phyloP scores from a whole-genome alignment of 208 protist genomes.

The Leishmania mexicana region DNA sequence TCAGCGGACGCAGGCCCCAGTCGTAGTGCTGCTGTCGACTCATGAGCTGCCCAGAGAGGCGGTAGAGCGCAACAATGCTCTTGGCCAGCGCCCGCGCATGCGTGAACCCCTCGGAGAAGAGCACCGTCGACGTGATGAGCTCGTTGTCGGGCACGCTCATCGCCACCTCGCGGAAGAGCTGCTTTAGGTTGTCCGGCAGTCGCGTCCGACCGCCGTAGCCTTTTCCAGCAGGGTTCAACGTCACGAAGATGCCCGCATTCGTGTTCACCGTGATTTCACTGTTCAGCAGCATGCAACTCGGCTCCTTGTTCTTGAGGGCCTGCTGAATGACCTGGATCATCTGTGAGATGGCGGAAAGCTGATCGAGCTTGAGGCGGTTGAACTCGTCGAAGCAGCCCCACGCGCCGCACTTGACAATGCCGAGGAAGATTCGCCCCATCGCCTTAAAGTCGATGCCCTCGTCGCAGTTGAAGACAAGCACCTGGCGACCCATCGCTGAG shows the following conservation, averaged over 20 bases:
- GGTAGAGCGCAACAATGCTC: constrained; percentile 92
- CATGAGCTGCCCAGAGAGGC: constrained; percentile 96
- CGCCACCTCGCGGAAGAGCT: constrained; percentile 97
- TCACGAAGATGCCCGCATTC: constrained; percentile 97
- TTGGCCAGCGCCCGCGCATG: constrained; percentile 82
- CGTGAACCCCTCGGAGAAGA: constrained; percentile 92
- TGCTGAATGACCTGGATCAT: constrained; percentile 94
- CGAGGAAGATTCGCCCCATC: constrained; percentile 95
- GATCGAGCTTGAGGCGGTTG: constrained; percentile 95
- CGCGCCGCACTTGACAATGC: constrained; percentile 94
- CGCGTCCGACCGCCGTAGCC: constrained; percentile 98
- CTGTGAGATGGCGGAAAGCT: constrained; percentile 95
- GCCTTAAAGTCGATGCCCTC: constrained; percentile 95
- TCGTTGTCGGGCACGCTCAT: constrained; percentile 98
- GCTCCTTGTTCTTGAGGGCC: constrained; percentile 84
- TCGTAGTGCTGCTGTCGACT: constrained; percentile 98
- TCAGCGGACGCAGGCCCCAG: constrained; percentile 97
- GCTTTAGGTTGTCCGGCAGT: constrained; percentile 98
- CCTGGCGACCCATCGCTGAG: constrained; percentile 91
- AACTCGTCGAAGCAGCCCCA: constrained; percentile 96
- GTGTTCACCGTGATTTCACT: constrained; percentile 75
- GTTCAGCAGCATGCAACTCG: constrained; percentile 82
- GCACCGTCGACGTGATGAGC: constrained; percentile 95
- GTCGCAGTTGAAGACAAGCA: constrained; percentile 96
- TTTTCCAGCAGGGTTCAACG: constrained; percentile 96